phyloP scores from a whole-genome alignment of 2,329 filamentous ascomycete species.

The Pseudocercospora musae region DNA sequence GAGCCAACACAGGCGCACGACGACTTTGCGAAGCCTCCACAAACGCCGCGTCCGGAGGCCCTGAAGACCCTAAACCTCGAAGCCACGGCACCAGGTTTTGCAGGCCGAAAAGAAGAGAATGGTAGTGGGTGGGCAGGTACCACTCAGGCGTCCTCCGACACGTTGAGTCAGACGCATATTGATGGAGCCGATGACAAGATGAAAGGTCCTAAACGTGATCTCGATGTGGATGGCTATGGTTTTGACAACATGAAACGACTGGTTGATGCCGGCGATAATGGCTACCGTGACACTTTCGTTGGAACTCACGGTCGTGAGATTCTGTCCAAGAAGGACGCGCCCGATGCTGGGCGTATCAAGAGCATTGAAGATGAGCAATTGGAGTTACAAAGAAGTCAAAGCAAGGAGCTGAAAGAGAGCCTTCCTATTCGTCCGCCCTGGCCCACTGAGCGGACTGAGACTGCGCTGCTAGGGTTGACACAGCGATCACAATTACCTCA shows the following conservation, averaged over 20 bases:
- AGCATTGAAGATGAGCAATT: constrained; percentile 30
- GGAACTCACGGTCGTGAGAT: constrained; percentile 64
- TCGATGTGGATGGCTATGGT: constrained; percentile 77
- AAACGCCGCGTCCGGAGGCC: constrained; percentile 29
- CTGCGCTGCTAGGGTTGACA: constrained; percentile 65
- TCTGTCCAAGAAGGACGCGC: constrained; percentile 60
- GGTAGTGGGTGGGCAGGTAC: constrained; percentile 19
- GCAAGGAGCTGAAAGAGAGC: constrained; percentile 34
- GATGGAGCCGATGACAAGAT: constrained; percentile 9
- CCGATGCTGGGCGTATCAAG: constrained; percentile 59
- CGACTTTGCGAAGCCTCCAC: constrained; percentile 31
- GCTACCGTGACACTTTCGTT: constrained; percentile 50
- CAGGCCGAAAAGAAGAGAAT: constrained; percentile 10
- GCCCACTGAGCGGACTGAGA: constrained; percentile 53
- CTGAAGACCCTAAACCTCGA: constrained; percentile 29
- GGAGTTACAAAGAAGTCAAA: constrained; percentile 20
- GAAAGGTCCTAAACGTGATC: constrained; percentile 49
- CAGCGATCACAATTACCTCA: constrained; percentile 67
- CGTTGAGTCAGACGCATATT: neutral
- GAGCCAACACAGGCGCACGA: neutral
- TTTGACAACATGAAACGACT: constrained; percentile 65
- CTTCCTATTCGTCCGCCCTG: constrained; percentile 33
- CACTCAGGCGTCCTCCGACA: constrained; percentile 16
- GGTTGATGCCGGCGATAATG: constrained; percentile 32
- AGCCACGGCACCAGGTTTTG: constrained; percentile 13